Evolutionary conservation across 2,329 filamentous ascomycete species (phyloP), one percentile per base, ranked within the genome.

Genomic region (Cadophora sp.): DNA sequence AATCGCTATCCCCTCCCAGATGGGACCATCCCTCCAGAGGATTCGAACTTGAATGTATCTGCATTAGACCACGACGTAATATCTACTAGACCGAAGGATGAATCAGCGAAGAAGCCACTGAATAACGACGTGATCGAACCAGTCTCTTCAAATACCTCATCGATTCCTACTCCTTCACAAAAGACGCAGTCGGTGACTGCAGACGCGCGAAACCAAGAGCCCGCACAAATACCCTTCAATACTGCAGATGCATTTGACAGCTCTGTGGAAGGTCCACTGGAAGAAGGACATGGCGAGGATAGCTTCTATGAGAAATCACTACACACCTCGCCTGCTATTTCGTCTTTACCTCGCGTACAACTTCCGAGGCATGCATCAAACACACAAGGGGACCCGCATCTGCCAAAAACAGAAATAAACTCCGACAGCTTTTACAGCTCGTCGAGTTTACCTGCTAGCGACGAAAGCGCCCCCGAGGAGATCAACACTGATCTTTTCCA

Each of bases 401-500:
- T 75, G 46, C n/a, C 64, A 37, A 40, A 71, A 40, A 34, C 46
- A 24, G 37, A 67, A 14, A 70, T 76, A 27, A 76, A 77, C 40
- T 74, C 74, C 8, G 75, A 76, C 48, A 74, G 74, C 3, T 77
- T 75, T 56, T 85, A 73, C 48, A 85, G 71, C 79, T 79, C 19
- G 75, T 79, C 46, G 37, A 61, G 48, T 19, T 11, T 61, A n/a
- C 24, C 51, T 24, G 34, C 64, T 50, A 60, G 84, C 22, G 81
- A 85, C n/a, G 68, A 85, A 19, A 29, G 24, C n/a, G 34, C 22
- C 11, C 83, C 87, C 4, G 85, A 88, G 64, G 87, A 85, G 58
- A 81, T 89, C 73, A 84, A 90, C 74, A 83, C 84, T 5, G 84
- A 88, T 71, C 78, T 91, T 0, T 91, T 91, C 74, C 85, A 86